phyloP scores from a whole-genome alignment of 2,329 filamentous ascomycete species.

The Aureobasidium sp. region DNA sequence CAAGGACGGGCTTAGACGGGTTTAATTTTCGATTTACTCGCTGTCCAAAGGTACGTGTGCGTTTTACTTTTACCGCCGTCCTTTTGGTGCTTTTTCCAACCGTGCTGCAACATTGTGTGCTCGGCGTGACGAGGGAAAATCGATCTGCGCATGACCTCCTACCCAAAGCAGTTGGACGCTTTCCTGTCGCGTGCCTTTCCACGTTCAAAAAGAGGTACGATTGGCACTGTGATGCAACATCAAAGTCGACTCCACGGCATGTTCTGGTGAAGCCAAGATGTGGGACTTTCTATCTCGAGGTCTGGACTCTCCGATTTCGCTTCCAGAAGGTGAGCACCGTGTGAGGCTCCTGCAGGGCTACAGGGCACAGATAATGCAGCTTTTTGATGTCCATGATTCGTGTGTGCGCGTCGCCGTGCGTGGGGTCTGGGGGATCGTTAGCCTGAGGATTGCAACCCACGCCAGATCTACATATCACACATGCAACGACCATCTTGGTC shows the following conservation, averaged over 20 bases:
- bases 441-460: too few relatives aligned
- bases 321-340: neutral
- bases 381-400: neutral
- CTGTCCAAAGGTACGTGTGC: neutral
- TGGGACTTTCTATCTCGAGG: neutral
- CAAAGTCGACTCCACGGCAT: neutral
- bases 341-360: too few relatives aligned
- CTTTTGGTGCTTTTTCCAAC: slow-evolving; percentile 9
- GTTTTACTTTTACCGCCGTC: slow-evolving; percentile 11
- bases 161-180: slow-evolving; percentile 10
- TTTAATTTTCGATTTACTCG: neutral
- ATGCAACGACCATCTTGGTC: too few relatives aligned
- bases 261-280: neutral
- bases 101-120: neutral
- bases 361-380: neutral
- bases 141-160: slow-evolving; percentile 2
- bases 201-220: neutral
- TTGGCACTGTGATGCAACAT: neutral
- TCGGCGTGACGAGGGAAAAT: neutral
- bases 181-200: slow-evolving; percentile 5
- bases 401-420: neutral
- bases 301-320: slow-evolving; percentile 6
- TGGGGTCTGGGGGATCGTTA: neutral
- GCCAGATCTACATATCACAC: too few relatives aligned
- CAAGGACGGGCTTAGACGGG: neutral